Evolutionary conservation across 257 asterid species (phyloP).

Genomic region (Osmanthus fragrans): DNA sequence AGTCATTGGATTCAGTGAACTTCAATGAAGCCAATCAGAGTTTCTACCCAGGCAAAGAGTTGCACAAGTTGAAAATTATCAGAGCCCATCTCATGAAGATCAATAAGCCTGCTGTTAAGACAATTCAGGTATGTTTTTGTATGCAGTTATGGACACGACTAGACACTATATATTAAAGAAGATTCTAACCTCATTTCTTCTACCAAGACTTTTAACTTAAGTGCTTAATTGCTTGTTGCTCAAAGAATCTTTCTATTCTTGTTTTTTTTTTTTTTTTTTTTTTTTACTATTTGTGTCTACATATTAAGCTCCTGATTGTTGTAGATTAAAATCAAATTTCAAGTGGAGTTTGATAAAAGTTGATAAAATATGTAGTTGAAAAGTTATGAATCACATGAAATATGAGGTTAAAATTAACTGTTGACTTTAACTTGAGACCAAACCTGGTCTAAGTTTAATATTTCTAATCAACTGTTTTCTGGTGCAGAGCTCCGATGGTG

Average conservation of each 20-base stretch:
- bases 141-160: too few relatives aligned
- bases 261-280: neutral
- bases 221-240: too few relatives aligned
- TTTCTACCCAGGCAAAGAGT: constrained; percentile 56
- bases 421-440: too few relatives aligned
- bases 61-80: constrained; percentile 45
- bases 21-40: constrained; percentile 43
- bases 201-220: too few relatives aligned
- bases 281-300: neutral
- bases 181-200: too few relatives aligned
- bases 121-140: constrained; percentile 55
- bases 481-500: constrained; percentile 92
- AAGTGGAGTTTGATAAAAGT: too few relatives aligned
- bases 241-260: neutral
- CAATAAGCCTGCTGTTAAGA: constrained; percentile 73
- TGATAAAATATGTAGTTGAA: too few relatives aligned
- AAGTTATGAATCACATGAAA: too few relatives aligned
- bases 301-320: neutral
- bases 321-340: too few relatives aligned
- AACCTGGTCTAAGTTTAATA: neutral
- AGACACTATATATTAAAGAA: neutral
- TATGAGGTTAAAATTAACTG: too few relatives aligned
- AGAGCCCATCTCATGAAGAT: constrained; percentile 62
- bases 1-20: constrained; percentile 22
- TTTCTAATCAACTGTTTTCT: neutral